Base-by-base conservation (phyloP, 345 rosid genomes). In the Salix exigua region DNA sequence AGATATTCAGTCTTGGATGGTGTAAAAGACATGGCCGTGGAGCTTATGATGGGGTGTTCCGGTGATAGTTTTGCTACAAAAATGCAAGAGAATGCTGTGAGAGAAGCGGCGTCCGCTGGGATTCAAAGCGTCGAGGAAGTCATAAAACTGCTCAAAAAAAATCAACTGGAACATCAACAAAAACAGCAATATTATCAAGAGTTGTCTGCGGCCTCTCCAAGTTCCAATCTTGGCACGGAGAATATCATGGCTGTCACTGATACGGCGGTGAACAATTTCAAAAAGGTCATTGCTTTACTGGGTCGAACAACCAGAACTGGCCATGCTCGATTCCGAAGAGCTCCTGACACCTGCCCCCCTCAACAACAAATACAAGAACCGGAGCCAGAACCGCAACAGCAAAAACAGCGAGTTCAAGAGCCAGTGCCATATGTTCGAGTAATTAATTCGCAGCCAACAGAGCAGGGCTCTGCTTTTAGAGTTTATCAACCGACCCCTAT, bases 271-370 rank as follows among this genome's bases (percentile, higher is more conserved):
- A 85, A 85, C 78, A 89, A 84, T 64, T 95, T 95, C 86, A 89
- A 82, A 77, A 95, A 87, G 76, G 86, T 95, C 18, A 91, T 93
- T 44, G 90, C 93, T 68, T 70, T 95, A 19, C 87, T 95, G 40
- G 97, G 80, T 44, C 84, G 87, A 25, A 82, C 88, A 86, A 28
- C 77, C 7, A 88, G 94, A 83, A 89, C 90, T 5, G 97, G 99
- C n/a, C 99, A 93, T 72, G 97, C 99, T 46, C 90, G 99, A 33
- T 95, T 95, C 77, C 85, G 97, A 67, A 74, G 88, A 77, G 92
- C 88, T 2, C 92, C 93, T 44, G 71, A 71, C 10, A 26, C 68
- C 19, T 19, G 76, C 6, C 53, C 58, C 3, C 21, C 73, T 23
- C 75, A 53, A 25, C 69, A 73, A 66, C 79, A 63, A 72, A 80